These are phyloP conservation scores for Pichia terricola DNA, from an alignment of 1,139 yeast genomes.

Conservation along the genomic window DNA sequence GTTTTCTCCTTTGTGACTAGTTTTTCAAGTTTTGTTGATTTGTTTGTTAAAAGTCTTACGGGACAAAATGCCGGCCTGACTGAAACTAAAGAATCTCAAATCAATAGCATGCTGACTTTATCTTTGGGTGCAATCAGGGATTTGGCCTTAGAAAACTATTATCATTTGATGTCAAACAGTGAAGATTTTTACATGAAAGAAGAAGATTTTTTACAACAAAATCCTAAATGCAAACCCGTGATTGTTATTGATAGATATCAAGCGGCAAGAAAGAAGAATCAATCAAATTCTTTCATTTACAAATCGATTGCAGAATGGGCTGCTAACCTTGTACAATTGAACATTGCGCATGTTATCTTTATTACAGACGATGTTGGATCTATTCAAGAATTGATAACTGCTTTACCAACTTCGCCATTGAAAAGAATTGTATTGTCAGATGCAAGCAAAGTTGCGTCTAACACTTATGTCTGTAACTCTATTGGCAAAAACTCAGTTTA, in stretches of 20 bases:
- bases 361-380: conserved; percentile 81
- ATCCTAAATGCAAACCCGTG: conserved; percentile 83
- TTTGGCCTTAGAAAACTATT: conserved; percentile 44
- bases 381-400: conserved; percentile 52
- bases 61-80: conserved; percentile 92
- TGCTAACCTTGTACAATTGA: conserved; percentile 60
- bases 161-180: conserved; percentile 25
- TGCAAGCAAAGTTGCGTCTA: conserved; percentile 66
- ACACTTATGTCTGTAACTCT: conserved; percentile 59
- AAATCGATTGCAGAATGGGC: conserved; percentile 85
- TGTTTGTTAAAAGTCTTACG: conserved; percentile 81
- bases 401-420: conserved; percentile 82
- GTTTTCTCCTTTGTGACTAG: conserved; percentile 89
- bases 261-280: conserved; percentile 42
- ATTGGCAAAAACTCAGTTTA: conserved; percentile 25
- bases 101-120: conserved; percentile 70
- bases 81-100: conserved; percentile 76
- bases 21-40: conserved; percentile 68
- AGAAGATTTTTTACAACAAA: conserved; percentile 75
- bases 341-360: conserved; percentile 81
- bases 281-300: conserved; percentile 59
- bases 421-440: conserved; percentile 68
- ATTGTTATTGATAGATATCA: conserved; percentile 71
- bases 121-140: conserved; percentile 65
- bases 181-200: conserved; percentile 38